A percentile compares a stretch with the other conserved stretches of the same genome.
Conservation (phyloP, 2,329 filamentous ascomycete genomes). For the Ceratocystis eucalypticola region DNA sequence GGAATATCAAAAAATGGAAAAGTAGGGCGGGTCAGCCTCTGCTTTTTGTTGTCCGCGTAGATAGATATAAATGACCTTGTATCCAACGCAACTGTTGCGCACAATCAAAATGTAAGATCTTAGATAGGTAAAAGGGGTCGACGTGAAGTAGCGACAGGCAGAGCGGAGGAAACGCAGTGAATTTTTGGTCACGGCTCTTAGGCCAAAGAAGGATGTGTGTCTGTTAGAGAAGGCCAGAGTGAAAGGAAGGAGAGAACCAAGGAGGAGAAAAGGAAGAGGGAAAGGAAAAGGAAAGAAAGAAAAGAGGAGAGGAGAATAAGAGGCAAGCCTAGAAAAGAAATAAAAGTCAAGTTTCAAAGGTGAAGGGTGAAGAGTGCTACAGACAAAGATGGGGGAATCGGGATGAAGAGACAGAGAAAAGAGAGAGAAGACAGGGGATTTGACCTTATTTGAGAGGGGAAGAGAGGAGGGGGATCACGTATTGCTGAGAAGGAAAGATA, state of each 20-base stretch:
- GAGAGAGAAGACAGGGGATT: constrained; percentile 12
- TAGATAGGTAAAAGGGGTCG: background rate
- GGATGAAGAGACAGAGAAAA: constrained; percentile 13
- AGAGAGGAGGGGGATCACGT: background rate
- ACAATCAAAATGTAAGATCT: too few species aligned
- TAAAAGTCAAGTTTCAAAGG: constrained; percentile 4
- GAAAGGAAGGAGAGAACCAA: constrained; percentile 2
- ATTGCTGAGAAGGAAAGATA: background rate
- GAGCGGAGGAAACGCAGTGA: background rate
- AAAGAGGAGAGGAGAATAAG: background rate
- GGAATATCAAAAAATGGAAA: background rate
- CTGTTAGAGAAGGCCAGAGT: background rate
- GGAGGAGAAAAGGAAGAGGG: background rate
- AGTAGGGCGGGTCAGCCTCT: too few species aligned
- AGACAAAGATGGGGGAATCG: constrained; percentile 3
- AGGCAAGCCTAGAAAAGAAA: background rate
- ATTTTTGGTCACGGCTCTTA: constrained; percentile 1
- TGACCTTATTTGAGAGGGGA: constrained; percentile 1
- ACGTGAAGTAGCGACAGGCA: background rate
- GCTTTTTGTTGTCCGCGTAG: too few species aligned
- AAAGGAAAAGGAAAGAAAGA: background rate
- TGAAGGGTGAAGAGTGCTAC: background rate
- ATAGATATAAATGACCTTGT: too few species aligned
- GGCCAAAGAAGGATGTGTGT: background rate
- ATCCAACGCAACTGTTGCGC: too few species aligned